Base-by-base conservation (phyloP, 306 rosid species). In the Amphicarpaea edgeworthii region DNA sequence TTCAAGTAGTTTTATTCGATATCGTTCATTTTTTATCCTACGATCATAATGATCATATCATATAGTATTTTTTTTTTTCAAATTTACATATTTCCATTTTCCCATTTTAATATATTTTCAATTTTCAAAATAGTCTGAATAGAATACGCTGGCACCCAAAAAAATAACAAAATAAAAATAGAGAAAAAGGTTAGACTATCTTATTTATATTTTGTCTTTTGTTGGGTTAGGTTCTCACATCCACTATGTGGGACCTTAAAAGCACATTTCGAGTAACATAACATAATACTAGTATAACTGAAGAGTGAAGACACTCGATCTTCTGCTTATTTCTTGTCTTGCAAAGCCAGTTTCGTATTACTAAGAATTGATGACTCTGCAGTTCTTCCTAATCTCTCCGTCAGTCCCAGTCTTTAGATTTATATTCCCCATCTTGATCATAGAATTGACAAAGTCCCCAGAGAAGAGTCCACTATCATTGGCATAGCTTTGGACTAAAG, bases 361-460 rank as follows among this genome's bases (percentile, higher is more conserved):
- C 79, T 57, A 77, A 4, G 81, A 88, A 76, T 87, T 91, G 38
- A 83, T 47, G 8, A 78, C 85, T 77, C 97, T 82, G 68, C 97
- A 95, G 15, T 82, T 95, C 77, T 73, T 86, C 75, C 97, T 80
- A 70, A 95, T 89, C 90, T 95, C 81, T 59, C 98, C 97, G 72
- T 66, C 72, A 41, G 97, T 81, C 11, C 96, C 96, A 1, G 87
- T 87, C 45, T 87, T 86, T 1, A 91, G 91, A 51, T 72, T 83
- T 1, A 88, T 87, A 61, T 85, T 95, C 16, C 89, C 98, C 98
- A 95, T 92, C 68, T 62, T 95, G 79, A 90, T 83, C 97, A 95
- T 90, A 69, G 97, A 85, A 50, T 78, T 88, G 1, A 14, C 86
- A 75, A 95, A 95, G 72, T 92, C 96, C 5, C 3, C 28, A 30